Conservation (phyloP, 257 asterid species). For the Mentha longifolia region DNA sequence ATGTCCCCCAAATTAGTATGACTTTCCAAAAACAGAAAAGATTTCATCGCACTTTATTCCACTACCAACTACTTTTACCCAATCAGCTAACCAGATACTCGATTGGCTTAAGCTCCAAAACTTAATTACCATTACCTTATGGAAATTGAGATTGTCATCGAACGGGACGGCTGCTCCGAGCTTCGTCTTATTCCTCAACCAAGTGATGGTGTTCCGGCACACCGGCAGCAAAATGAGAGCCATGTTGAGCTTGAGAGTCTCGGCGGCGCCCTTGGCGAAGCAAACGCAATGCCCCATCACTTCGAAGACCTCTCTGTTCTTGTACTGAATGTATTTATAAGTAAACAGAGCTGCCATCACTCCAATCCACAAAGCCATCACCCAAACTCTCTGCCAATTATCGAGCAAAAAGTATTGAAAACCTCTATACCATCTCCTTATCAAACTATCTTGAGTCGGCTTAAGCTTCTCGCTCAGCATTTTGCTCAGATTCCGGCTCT, state of each 20-base stretch:
- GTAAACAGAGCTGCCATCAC: conserved; percentile 82
- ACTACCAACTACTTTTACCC: too few relatives aligned
- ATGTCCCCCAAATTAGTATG: too few relatives aligned
- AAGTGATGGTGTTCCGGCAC: conserved; percentile 87
- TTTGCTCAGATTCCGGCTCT: conserved; percentile 77
- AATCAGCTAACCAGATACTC: too few relatives aligned
- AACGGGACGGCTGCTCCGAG: conserved; percentile 81
- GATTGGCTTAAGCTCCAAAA: too few relatives aligned
- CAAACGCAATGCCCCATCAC: conserved; percentile 92
- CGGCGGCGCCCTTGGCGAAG: conserved; percentile 97
- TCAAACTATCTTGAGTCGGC: conserved; percentile 51
- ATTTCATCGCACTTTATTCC: too few relatives aligned
- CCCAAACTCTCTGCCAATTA: conserved; percentile 97
- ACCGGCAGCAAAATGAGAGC: conserved; percentile 83
- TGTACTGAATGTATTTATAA: conserved; percentile 76
- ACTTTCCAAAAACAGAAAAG: too few relatives aligned
- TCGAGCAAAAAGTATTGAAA: conserved; percentile 67
- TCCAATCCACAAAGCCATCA: conserved; percentile 81
- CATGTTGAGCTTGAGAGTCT: conserved; percentile 93
- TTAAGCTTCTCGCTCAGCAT: conserved; percentile 89
- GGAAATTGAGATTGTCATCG: conserved; percentile 93
- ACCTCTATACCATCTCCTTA: conserved; percentile 57
- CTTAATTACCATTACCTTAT: conserved; percentile 55
- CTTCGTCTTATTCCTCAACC: conserved; percentile 90
- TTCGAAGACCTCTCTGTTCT: conserved; percentile 48